Evolutionary conservation across 73 alveolate genomes (phyloP).

Genomic region (Paramecium pentaurelia): DNA sequence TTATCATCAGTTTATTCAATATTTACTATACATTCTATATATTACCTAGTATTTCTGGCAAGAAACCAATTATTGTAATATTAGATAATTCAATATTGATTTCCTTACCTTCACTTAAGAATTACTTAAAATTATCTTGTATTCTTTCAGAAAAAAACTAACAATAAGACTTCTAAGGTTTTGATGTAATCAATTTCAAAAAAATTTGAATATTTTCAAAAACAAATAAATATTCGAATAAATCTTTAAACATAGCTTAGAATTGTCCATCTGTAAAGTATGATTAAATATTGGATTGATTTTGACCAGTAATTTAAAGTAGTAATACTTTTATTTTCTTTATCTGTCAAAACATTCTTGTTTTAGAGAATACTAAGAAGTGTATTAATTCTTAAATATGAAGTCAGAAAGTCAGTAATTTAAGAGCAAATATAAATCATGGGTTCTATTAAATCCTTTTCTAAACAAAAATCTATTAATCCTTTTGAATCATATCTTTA

Average conservation of each 20-base stretch:
- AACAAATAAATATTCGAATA: constrained; percentile 10
- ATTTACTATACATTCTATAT: neutral
- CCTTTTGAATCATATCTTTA: constrained; percentile 5
- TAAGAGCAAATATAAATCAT: constrained; percentile 7
- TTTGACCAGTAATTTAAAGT: neutral
- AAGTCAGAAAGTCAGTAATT: constrained; percentile 18
- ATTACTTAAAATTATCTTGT: neutral
- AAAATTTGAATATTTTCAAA: neutral
- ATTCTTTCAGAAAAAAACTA: neutral
- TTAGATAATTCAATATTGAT: neutral
- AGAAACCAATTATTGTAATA: neutral
- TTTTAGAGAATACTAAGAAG: neutral
- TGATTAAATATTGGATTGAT: neutral
- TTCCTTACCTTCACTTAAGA: neutral
- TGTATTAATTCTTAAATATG: constrained; percentile 26
- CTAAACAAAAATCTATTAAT: constrained; percentile 20
- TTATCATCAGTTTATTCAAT: neutral
- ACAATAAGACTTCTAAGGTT: neutral
- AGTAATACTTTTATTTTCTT: neutral
- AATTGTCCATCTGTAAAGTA: neutral
- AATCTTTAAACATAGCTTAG: neutral
- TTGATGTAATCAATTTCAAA: neutral
- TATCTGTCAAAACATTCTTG: neutral
- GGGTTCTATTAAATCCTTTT: constrained; percentile 22
- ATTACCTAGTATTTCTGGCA: neutral